Conservation (phyloP, 257 asterid genomes). For the Datura wrightii region DNA sequence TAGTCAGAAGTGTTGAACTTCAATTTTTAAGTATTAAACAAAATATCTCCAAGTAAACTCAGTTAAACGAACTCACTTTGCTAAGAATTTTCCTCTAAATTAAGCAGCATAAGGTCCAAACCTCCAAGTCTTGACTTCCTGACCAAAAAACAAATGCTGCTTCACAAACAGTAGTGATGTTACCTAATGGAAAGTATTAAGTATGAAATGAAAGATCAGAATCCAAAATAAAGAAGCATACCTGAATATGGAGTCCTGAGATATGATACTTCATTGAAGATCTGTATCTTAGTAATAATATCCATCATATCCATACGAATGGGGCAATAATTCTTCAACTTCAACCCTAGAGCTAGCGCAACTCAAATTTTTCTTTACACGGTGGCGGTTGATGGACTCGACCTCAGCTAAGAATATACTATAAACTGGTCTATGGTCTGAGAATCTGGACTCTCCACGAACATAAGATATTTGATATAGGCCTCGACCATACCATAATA, state of each 20-base stretch:
- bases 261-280: conserved; percentile 1
- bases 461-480: conserved; percentile 87
- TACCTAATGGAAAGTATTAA: background rate
- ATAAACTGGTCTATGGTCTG: conserved; percentile 93
- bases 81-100: background rate
- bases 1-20: conserved; percentile 9
- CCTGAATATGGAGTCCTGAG: conserved; percentile 5
- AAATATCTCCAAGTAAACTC: background rate
- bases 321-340: conserved; percentile 90
- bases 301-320: conserved; percentile 52
- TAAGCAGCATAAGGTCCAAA: background rate
- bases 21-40: background rate
- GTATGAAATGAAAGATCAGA: background rate
- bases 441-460: conserved; percentile 94
- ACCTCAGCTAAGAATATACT: conserved; percentile 84
- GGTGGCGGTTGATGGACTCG: conserved; percentile 67
- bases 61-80: conserved; percentile 6
- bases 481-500: conserved; percentile 91
- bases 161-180: background rate
- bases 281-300: conserved; percentile 48
- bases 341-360: conserved; percentile 77
- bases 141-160: background rate
- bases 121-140: background rate
- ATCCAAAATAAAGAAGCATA: background rate
- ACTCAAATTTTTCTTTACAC: conserved; percentile 71